These are phyloP conservation scores for Ophiostoma ulmi DNA, from an alignment of 2,329 filamentous ascomycete genomes.

Conservation along the genomic window DNA sequence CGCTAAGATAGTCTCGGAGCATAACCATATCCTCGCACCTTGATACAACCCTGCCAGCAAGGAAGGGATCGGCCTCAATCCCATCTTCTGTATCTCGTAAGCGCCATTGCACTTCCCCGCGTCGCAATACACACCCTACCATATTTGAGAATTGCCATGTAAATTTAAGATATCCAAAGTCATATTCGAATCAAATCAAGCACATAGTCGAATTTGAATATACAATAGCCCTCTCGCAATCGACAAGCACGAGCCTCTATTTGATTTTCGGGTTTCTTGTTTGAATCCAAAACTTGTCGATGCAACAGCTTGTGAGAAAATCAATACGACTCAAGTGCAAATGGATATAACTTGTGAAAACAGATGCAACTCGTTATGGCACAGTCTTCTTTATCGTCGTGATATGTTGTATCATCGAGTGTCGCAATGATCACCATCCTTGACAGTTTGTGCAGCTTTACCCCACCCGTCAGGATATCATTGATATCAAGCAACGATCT, in stretches of 20 bases:
- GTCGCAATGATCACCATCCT: neutral
- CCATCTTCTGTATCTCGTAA: neutral
- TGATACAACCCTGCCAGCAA: neutral
- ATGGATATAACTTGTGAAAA: neutral
- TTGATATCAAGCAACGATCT: slow-evolving; percentile 10
- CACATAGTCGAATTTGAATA: no score
- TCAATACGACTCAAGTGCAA: neutral
- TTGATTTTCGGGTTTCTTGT: neutral
- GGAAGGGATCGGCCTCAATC: neutral
- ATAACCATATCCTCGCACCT: neutral
- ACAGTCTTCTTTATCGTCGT: neutral
- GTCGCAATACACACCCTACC: neutral
- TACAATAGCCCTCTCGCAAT: no score
- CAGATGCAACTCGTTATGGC: neutral
- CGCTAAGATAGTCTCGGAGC: neutral
- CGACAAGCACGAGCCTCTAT: neutral
- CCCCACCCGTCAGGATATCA: neutral
- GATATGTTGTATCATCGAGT: neutral
- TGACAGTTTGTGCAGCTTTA: neutral
- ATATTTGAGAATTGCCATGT: no score
- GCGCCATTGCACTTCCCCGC: neutral
- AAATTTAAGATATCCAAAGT: neutral
- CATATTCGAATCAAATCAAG: neutral
- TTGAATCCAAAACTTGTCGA: neutral
- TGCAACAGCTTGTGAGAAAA: neutral